Evolutionary conservation across 1,139 yeast genomes (phyloP), one percentile per base, ranked within the genome.

Genomic region (Pichia sp.): DNA sequence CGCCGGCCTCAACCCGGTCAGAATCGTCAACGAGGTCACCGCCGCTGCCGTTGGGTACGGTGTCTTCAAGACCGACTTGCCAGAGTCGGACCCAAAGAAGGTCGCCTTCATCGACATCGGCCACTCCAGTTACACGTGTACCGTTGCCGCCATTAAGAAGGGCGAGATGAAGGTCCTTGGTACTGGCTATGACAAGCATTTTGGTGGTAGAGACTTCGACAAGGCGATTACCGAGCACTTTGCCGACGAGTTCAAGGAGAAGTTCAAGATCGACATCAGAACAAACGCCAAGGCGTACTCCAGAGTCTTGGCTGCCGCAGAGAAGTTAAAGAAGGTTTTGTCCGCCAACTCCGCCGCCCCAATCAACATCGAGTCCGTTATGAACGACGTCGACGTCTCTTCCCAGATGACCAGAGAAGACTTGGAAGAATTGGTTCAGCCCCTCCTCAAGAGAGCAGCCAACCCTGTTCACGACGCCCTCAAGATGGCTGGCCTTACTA

Each of bases 11-110:
- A 93, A 93, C 84, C 97, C 99, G 59, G 97, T 93, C 60, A 87
- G 99, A 81, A 85, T 93, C 64, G 96, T 93, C 67, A 93, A 93
- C 73, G 99, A 93, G 73, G 85, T 89, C 62, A 92, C 99, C 58
- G 98, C 99, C 60, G 99, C 99, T 58, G 98, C 97, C 64, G 97
- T 95, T 63, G 96, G 97, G 64, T 95, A 93, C 78, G 99, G 99
- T 79, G 97, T 93, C 60, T 93, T 93, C 85, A 92, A 93, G 83
- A 95, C 89, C 69, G 88, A 93, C 65, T 93, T 96, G 73, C 90
- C 88, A 63, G 97, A 90, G 74, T 95, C 87, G 66, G 87, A 86
- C 73, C 87, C 93, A 68, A 85, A 87, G 77, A 86, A 82, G 70
- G 90, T 93, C 65, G 97, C 96, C 46, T 88, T 93, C 67, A 84